Base-by-base conservation (phyloP, 2,329 filamentous ascomycete species). In the Plectosphaerella cucumerina region DNA sequence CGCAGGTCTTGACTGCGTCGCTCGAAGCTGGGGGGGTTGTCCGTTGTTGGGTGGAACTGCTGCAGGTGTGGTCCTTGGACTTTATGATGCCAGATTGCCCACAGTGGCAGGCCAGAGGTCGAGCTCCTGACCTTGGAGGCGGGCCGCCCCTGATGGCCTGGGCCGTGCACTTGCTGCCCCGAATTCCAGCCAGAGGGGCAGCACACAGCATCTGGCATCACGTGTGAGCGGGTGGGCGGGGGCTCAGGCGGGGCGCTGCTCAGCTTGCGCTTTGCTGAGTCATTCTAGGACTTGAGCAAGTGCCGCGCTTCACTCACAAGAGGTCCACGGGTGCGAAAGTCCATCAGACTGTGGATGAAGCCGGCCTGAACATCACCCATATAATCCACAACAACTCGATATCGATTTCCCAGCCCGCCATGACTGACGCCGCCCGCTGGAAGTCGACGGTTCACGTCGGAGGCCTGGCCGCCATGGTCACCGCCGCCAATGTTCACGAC, bases 371-470 rank as follows among this genome's bases (percentile, higher is more conserved):
- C 26, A 31, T 31, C 26, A 31, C 26, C 26, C 6, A 10, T 11
- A 8, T 11, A 31, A 31, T 3, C 12, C 3, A 6, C 10, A 3
- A 18, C 4, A 18, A 37, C 35, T 21, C 18, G 5, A 42, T 11
- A 42, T 17, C 15, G 20, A 42, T 3, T 20, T 11, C 12, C 26
- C 33, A 22, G 35, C 20, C 20, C 18, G 31, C 51, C 53, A 96
- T 97, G 89, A 85, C 90, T 31, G 91, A 97, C 68, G 76, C 86
- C 49, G 76, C 88, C 47, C 85, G 93, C 56, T 86, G 93, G 71
- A 97, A 96, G 71, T 85, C 89, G 44, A 99, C 94, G 11, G 80
- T 99, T 55, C 95, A 95, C 66, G 89, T 99, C 48, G 92, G 92
- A 56, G 93, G 93, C 31, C 82, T 99, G 47, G 86, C 94, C 59